Base-by-base conservation (phyloP, 2,329 filamentous ascomycete species). In the Aspergillus cejpii region DNA sequence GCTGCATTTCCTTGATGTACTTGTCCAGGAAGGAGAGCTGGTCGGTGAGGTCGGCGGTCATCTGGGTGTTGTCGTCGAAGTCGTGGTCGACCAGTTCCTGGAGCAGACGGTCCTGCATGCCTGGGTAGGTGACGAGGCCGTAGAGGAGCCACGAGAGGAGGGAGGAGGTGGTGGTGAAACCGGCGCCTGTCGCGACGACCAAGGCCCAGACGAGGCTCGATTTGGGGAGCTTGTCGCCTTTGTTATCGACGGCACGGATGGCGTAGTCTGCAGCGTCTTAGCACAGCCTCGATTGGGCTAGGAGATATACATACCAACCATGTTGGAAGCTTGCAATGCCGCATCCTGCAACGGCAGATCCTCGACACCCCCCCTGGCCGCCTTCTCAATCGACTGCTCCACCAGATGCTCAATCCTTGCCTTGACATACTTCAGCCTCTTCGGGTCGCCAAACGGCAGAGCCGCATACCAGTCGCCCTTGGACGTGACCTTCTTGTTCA, bases 401-500 rank as follows among this genome's bases (percentile, higher is more conserved):
- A 61, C 55, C 46, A 60, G 50, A 2, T 51, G 41, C 37, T 55
- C 48, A 11, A 61, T 43, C 8, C 52, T 41, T 4, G 36, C 23
- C 39, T 52, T 57, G 3, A 47, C 5, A 0, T 20, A 12, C 11
- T 41, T 48, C 15, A 80, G 62, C 6, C 63, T 63, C 48, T 70
- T 65, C 0, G 76, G 73, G 34, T 79, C 76, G 5, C 79, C 79
- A 43, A 81, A 82, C 0, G 80, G 80, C 21, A 83, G 53, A 6
- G 64, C 60, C 1, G 63, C 63, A 46, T 81, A 82, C 78, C 78
- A 83, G 38, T 68, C 64, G 1, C 77, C 77, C 56, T 72, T 70
- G 0, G 74, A 70, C 0, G 76, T 70, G 6, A 81, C 66, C 56
- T 77, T 77, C 64, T 83, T 83, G 61, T 80, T 83, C 10, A 83